Base-by-base conservation (phyloP, 1,284 basidiomycete species). In the Ganoderma resinaceum region DNA sequence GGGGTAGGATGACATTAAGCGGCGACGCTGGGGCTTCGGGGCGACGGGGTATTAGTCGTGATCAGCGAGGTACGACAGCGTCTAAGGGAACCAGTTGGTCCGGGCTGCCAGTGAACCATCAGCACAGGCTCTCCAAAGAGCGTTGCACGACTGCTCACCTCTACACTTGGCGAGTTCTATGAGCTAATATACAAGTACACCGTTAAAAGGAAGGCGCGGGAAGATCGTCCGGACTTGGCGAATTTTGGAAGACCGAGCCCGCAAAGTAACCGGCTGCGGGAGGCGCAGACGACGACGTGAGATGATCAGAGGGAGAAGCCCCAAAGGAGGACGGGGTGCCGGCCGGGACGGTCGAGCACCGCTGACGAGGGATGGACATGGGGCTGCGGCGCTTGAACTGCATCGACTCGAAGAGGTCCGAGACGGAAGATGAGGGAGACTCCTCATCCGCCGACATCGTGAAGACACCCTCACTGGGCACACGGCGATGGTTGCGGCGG, bases 211-310 rank as follows among this genome's bases (percentile, higher is more conserved):
- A 81, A 65, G 90, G 91, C 71, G 87, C 86, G 58, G 91, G 91
- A 60, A 93, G 80, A 76, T 92, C 91, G 67, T 93, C 91, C 63
- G 91, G 91, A 75, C 89, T 91, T 14, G 91, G 91, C 69, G 91
- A 92, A 82, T 92, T 93, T 84, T 93, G 91, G 86, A 92, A 93
- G 75, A 85, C 83, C 46, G 91, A 92, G 75, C 90, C 92, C 72
- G 91, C 91, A 77, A 90, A 93, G 76, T 87, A 91, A 9, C 84
- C 86, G 31, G 76, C 75, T 77, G 75, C 78, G 8, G 66, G 16
- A 16, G 67, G 72, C 42, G 73, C 73, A 16, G 74, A 74, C 2
- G 74, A 72, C 26, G 73, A 70, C n/a, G 64, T 67, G 1, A 63
- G 65, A 9, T 57, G 72, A 23, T 73, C 70, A 63, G 73, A 71